phyloP scores from a whole-genome alignment of 1,139 yeast species.

The Eremothecium cymbalariae region DNA sequence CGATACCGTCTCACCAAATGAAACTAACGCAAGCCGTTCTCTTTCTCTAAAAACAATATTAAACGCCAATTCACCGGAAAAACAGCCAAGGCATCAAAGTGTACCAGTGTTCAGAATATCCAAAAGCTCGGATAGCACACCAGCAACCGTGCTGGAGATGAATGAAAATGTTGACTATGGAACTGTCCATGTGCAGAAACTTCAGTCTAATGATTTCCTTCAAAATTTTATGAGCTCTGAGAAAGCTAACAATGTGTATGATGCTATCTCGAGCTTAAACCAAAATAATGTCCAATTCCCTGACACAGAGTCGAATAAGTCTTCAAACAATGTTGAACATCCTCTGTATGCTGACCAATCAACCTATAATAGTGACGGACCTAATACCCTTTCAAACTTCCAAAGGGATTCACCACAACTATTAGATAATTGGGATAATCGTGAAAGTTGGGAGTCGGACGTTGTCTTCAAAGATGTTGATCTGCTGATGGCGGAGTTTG shows the following conservation, averaged over 20 bases:
- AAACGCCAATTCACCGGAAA: conserved; percentile 14
- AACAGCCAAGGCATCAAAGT: neutral
- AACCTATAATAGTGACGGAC: neutral
- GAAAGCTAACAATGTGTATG: neutral
- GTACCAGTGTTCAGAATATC: neutral
- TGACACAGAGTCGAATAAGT: neutral
- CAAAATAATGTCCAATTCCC: neutral
- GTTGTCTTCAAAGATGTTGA: conserved; percentile 86
- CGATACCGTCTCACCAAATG: conserved; percentile 15
- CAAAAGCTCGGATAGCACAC: neutral
- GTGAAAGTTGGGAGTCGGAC: conserved; percentile 67
- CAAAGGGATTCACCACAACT: conserved; percentile 18
- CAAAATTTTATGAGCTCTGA: neutral
- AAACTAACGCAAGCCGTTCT: conserved; percentile 15
- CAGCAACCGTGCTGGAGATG: neutral
- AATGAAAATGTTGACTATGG: neutral
- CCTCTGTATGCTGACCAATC: neutral
- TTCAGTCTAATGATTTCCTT: neutral
- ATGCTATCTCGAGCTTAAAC: neutral
- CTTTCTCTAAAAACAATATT: conserved; percentile 16
- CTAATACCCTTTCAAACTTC: neutral
- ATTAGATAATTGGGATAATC: conserved; percentile 34
- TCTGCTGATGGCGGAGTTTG: conserved; percentile 88
- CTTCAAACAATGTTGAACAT: neutral
- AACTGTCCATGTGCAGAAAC: neutral